These are phyloP conservation scores for Eurotiales sp. DNA, from an alignment of 2,329 filamentous ascomycete species.

Conservation along the genomic window DNA sequence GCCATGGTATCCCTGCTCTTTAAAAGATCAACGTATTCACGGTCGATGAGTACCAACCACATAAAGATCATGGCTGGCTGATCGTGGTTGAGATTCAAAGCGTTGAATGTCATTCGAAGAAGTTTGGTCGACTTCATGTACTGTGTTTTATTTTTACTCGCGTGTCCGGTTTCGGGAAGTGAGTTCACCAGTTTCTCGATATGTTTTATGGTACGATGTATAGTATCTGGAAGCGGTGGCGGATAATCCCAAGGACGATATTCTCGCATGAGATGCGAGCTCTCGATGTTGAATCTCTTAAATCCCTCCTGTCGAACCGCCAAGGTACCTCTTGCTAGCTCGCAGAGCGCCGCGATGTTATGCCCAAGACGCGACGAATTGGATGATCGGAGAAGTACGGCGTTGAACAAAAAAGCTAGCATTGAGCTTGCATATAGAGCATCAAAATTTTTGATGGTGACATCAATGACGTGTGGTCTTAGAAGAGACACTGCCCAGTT, in stretches of 20 bases:
- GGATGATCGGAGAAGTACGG: conserved; percentile 1
- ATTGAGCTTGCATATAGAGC: conserved; percentile 10
- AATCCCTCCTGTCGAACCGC: conserved; percentile 2
- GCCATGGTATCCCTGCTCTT: conserved; percentile 5
- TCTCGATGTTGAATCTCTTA: not conserved
- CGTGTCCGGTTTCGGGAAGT: conserved; percentile 1
- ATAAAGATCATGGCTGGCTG: conserved; percentile 14
- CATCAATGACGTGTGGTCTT: not conserved
- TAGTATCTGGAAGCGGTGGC: conserved; percentile 1
- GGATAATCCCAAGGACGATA: conserved; percentile 3
- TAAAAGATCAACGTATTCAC: conserved; percentile 5
- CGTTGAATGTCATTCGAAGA: conserved; percentile 7
- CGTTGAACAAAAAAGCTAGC: conserved; percentile 10
- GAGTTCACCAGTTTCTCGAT: conserved; percentile 6
- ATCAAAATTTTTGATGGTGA: conserved; percentile 10
- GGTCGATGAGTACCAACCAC: conserved; percentile 8
- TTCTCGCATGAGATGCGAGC: conserved; percentile 7
- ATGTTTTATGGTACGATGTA: conserved; percentile 1
- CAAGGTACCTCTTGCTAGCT: conserved; percentile 9
- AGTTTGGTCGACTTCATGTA: conserved; percentile 3
- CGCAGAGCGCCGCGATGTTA: conserved; percentile 4
- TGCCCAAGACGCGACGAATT: not conserved
- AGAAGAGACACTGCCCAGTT: conserved; percentile 7
- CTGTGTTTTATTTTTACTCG: not conserved
- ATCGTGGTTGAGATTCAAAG: conserved; percentile 1